Percentiles rank a stretch among this genome's conserved stretches.
phyloP scores from a whole-genome alignment of 805 yeast genomes.

The Dipodascus geniculatus region DNA sequence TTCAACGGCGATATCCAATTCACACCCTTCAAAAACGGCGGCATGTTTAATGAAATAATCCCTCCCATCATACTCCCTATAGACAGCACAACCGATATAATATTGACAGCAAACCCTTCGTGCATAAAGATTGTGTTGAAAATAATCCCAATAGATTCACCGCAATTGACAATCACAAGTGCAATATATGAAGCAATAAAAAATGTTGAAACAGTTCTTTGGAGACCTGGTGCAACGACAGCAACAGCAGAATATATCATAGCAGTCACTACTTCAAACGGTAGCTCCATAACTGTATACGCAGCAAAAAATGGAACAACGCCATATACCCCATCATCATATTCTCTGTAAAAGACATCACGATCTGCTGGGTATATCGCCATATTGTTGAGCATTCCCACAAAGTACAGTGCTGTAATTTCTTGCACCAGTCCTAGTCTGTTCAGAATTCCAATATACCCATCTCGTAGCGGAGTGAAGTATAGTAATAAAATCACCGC shows the following conservation, averaged over 20 bases:
- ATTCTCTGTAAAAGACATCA: slow-evolving; percentile 67
- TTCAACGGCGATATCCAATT: slow-evolving; percentile 72
- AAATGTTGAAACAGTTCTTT: slow-evolving; percentile 52
- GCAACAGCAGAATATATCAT: slow-evolving; percentile 47
- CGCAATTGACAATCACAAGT: slow-evolving; percentile 51
- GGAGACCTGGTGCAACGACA: slow-evolving; percentile 64
- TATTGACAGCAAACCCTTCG: slow-evolving; percentile 69
- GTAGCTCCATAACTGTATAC: slow-evolving; percentile 53
- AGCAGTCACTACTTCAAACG: slow-evolving; percentile 51
- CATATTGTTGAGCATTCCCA: slow-evolving; percentile 70
- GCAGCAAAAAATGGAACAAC: slow-evolving; percentile 48
- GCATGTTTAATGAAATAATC: slow-evolving; percentile 67
- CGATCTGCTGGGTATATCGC: slow-evolving; percentile 66
- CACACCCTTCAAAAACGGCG: slow-evolving; percentile 51
- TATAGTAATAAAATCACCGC: slow-evolving; percentile 57
- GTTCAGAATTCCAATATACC: slow-evolving; percentile 41
- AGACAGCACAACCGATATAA: slow-evolving; percentile 53
- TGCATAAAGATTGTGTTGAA: slow-evolving; percentile 64
- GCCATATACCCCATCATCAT: slow-evolving; percentile 60
- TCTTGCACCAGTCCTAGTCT: slow-evolving; percentile 71
- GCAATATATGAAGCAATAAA: slow-evolving; percentile 50
- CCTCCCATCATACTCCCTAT: slow-evolving; percentile 80
- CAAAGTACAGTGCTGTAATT: slow-evolving; percentile 57
- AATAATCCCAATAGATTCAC: slow-evolving; percentile 76
- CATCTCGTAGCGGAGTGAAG: slow-evolving; percentile 46